Conservation (phyloP, 2,329 filamentous ascomycete species). For the Fusarium sterilihyphosum region DNA sequence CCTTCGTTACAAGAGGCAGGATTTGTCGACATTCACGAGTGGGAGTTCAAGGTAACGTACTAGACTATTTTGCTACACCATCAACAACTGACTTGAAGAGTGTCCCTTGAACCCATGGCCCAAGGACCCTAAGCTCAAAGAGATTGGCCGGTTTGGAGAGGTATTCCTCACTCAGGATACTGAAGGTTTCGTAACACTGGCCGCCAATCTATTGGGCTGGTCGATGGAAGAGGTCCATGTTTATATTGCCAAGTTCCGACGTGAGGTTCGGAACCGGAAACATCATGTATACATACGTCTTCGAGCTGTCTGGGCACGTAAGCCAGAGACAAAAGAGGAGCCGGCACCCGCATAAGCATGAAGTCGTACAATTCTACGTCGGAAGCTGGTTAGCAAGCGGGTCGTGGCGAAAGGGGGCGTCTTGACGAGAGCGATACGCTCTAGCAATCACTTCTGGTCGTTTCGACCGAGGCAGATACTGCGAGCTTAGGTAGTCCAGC, state of each 20-base stretch:
- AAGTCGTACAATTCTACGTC: accelerated
- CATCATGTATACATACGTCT: background rate
- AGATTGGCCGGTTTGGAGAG: background rate
- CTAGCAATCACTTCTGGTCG: too few species aligned
- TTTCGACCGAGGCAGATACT: too few species aligned
- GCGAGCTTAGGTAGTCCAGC: too few species aligned
- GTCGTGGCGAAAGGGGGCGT: too few species aligned
- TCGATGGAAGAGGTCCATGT: background rate
- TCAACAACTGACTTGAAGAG: background rate
- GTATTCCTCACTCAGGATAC: background rate
- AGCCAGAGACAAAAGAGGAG: background rate
- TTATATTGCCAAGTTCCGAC: background rate
- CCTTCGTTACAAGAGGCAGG: background rate
- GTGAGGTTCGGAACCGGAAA: background rate
- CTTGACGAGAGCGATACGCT: too few species aligned
- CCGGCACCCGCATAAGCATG: too few species aligned
- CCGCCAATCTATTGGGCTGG: background rate
- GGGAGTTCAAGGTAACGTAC: background rate
- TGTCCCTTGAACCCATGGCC: background rate
- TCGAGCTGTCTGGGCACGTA: background rate
- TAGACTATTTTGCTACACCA: accelerated
- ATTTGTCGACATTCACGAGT: background rate
- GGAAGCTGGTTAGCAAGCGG: accelerated
- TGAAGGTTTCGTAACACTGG: background rate
- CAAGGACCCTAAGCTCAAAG: background rate